Evolutionary conservation across 441 rosid species (phyloP).

Genomic region (Dalechampia spathulata): DNA sequence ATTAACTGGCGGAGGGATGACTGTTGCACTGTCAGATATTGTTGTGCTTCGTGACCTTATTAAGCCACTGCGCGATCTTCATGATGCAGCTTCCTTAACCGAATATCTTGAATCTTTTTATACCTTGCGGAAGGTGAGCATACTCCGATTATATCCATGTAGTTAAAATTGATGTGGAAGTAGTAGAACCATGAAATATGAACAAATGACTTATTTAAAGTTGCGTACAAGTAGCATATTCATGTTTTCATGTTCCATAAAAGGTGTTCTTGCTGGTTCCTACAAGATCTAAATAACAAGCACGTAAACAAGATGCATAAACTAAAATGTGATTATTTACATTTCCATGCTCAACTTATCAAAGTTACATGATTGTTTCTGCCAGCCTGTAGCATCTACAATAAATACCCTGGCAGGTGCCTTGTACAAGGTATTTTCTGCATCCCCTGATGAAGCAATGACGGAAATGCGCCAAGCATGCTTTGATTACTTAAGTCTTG

Average conservation of each 20-base stretch:
- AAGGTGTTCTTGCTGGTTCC: no score
- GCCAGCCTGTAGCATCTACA: slow-evolving; percentile 80
- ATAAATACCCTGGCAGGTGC: slow-evolving; percentile 81
- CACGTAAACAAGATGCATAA: background rate
- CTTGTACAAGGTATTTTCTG: slow-evolving; percentile 67
- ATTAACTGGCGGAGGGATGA: slow-evolving; percentile 93
- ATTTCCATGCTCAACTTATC: background rate
- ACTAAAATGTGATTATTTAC: background rate
- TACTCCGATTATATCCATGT: background rate
- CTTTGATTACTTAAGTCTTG: slow-evolving; percentile 74
- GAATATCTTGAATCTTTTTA: slow-evolving; percentile 80
- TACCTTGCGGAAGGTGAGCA: slow-evolving; percentile 75
- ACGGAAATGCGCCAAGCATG: slow-evolving; percentile 79
- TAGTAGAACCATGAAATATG: no score
- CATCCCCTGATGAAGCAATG: slow-evolving; percentile 65
- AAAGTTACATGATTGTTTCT: background rate
- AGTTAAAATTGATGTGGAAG: background rate
- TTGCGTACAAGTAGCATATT: background rate
- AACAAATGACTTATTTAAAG: no score
- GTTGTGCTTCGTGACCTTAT: slow-evolving; percentile 74
- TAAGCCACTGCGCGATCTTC: slow-evolving; percentile 53
- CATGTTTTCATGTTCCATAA: background rate
- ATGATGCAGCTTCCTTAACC: slow-evolving; percentile 52
- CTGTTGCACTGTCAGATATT: slow-evolving; percentile 75
- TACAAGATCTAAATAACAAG: no score